Evolutionary conservation across 2,329 filamentous ascomycete genomes (phyloP).

Genomic region (Xylariaceae sp.): DNA sequence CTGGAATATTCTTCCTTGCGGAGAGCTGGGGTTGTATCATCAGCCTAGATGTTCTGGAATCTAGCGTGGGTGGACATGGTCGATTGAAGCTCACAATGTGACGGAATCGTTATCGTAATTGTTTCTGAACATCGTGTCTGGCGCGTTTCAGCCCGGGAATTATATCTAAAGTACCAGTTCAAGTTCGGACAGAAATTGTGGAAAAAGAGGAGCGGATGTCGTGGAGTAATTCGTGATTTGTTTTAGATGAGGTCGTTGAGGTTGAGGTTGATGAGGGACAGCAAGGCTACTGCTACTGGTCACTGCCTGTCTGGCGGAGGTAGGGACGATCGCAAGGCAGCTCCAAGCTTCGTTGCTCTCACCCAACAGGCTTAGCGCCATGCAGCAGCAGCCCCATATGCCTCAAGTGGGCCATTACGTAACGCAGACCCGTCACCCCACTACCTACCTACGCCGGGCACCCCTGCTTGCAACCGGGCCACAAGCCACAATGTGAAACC

Average conservation of each 20-base stretch:
- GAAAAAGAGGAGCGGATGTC: conserved; percentile 3
- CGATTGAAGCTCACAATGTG: conserved; percentile 71
- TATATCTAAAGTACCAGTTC: background rate
- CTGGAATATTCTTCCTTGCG: conserved; percentile 98
- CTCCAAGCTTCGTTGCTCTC: conserved; percentile 32
- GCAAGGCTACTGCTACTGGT: conserved; percentile 23
- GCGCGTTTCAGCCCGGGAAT: background rate
- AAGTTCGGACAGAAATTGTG: conserved; percentile 1
- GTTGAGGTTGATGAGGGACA: conserved; percentile 15
- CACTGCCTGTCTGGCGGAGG: conserved; percentile 11
- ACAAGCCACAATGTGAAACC: conserved; percentile 13
- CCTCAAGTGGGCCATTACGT: background rate
- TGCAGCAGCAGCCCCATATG: conserved; percentile 8
- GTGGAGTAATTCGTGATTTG: conserved; percentile 17
- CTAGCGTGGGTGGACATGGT: background rate
- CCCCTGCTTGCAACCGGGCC: background rate
- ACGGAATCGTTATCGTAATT: conserved; percentile 99
- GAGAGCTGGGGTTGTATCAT: conserved; percentile 60
- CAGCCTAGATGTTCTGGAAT: conserved; percentile 21
- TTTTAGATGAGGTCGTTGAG: conserved; percentile 18
- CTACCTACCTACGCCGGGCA: background rate
- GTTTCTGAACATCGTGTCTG: conserved; percentile 87
- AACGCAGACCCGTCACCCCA: background rate
- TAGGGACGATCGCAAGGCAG: conserved; percentile 27
- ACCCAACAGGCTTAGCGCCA: conserved; percentile 26